These are phyloP conservation scores for Aspergillus asperescens DNA, from an alignment of 495 filamentous ascomycete species.

Conservation along the genomic window DNA sequence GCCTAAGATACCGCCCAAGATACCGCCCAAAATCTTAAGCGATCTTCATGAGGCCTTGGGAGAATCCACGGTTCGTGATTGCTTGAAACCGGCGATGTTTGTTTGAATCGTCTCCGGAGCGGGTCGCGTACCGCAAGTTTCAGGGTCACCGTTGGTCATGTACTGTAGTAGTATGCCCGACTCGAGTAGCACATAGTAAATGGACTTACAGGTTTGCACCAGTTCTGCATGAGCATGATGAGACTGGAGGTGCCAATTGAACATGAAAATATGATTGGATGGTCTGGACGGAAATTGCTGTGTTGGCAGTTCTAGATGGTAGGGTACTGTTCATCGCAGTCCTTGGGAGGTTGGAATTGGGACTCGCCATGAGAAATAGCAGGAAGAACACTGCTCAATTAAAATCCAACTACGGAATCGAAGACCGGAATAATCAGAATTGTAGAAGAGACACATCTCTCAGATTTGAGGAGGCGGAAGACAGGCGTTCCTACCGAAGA, in stretches of 20 bases:
- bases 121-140: not conserved
- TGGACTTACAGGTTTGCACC: not conserved
- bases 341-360: not conserved
- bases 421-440: not conserved
- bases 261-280: not conserved
- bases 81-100: not conserved
- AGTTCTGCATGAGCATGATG: not conserved
- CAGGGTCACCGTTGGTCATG: too few species aligned
- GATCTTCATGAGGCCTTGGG: not conserved
- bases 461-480: not conserved
- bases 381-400: not conserved
- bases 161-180: not conserved
- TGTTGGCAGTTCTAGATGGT: not conserved
- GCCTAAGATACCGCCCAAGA: not conserved
- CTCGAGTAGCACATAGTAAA: not conserved
- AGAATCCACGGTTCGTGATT: not conserved
- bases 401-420: too few species aligned
- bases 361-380: not conserved
- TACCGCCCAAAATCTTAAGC: not conserved
- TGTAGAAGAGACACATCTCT: not conserved
- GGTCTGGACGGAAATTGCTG: not conserved
- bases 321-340: not conserved
- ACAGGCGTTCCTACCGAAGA: not conserved
- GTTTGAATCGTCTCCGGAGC: not conserved
- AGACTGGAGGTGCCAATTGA: not conserved